Base-by-base conservation (phyloP, 192 early-diverging fungal species). In the Paraglomus occultum region DNA sequence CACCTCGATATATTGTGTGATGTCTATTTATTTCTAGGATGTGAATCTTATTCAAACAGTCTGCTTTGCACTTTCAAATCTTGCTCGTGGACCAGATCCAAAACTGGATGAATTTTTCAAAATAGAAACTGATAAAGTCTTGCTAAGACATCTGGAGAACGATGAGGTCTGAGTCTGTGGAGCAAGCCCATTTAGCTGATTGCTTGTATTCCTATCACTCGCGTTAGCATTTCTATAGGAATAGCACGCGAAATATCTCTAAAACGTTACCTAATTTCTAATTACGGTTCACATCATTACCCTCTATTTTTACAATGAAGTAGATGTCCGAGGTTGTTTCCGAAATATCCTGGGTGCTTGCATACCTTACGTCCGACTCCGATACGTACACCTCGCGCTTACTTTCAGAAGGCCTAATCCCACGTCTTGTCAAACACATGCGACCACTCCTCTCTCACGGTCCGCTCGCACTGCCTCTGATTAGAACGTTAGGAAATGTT, bases 21-120 rank as follows among this genome's bases (percentile, higher is more conserved):
- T 14, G 38, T 51, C 58, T 18, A 5, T 43, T 40, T 47, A 4
- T 60, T 51, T 9, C 11, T 49, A 81, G 74, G 84, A 88, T 58
- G 50, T 75, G 12, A 64, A 68, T 38, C 53, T 88, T 18, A 68
- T 87, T 10, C 90, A 90, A 70, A 89, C 88, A 0, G 80, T 78
- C 7, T 91, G 90, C 74, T 90, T 91, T 77, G 88, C 90, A 6
- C 53, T 91, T 43, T 88, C 88, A 6, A 90, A 90, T 72, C 72
- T 91, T 73, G 85, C 87, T 2, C 86, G 87, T 58, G 81, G 79
- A 18, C 83, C 85, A n/a, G 80, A 83, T 62, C 70, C 85, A 0
- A 80, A 81, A 22, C 77, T 88, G 18, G 70, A 82, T 18, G 77
- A 71, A 20, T 73, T 89, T 18, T 81, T 88, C 55, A 79, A 74